Evolutionary conservation across 1,284 basidiomycete species (phyloP).

Genomic region (Tetrapyrgos nigripes): DNA sequence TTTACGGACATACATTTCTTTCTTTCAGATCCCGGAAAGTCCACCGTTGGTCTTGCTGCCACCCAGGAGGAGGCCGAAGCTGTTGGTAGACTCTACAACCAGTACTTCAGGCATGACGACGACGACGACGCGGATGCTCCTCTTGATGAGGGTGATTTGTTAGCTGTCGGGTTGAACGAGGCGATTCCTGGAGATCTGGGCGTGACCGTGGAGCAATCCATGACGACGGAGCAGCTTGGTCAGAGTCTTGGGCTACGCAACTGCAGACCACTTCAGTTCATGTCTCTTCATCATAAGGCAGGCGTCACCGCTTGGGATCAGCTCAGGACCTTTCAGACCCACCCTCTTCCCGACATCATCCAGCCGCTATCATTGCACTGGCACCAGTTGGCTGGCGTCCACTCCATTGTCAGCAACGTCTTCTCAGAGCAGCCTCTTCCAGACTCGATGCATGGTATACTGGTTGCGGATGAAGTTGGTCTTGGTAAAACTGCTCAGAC

Average conservation of each 20-base stretch:
- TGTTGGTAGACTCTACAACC: conserved; percentile 20
- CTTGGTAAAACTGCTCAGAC: conserved; percentile 4
- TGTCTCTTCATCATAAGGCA: conserved; percentile 18
- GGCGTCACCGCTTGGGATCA: conserved; percentile 25
- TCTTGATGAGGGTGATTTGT: neutral
- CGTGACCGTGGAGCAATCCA: conserved; percentile 24
- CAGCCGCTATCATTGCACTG: conserved; percentile 24
- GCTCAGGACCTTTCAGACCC: neutral
- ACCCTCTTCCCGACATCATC: conserved; percentile 9
- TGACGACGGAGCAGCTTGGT: conserved; percentile 8
- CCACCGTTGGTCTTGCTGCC: neutral
- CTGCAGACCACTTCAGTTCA: conserved; percentile 27
- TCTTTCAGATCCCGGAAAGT: neutral
- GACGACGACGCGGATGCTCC: conserved; percentile 7
- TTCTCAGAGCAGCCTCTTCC: conserved; percentile 17
- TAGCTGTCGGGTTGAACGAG: neutral
- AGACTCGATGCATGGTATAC: conserved; percentile 16
- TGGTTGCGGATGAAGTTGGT: conserved; percentile 20
- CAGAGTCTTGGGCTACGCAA: conserved; percentile 23
- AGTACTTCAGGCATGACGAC: conserved; percentile 17
- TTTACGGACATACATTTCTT: neutral
- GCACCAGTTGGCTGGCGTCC: conserved; percentile 35
- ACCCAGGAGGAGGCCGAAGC: conserved; percentile 22
- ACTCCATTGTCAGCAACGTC: conserved; percentile 27
- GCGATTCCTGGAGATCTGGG: conserved; percentile 22